Evolutionary conservation across 352 stramenopile species (phyloP), one percentile per base, ranked within the genome.

Genomic region (Pythium plurisporium): DNA sequence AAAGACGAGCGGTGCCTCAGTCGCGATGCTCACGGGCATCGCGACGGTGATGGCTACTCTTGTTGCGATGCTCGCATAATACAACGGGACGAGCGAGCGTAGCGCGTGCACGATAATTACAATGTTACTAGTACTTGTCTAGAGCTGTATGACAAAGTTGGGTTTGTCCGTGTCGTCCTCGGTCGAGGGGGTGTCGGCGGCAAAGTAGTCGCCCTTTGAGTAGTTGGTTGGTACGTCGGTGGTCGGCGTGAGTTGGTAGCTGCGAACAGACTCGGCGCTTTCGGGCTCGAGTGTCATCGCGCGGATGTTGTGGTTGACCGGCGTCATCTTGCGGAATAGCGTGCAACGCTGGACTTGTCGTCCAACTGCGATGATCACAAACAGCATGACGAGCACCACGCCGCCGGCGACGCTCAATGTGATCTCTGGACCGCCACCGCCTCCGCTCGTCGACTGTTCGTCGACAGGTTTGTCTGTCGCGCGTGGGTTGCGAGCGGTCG

Each of bases 341-440:
- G 41, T 52, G 31, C 52, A 60, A 20, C 41, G 41, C 31, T 60
- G 52, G 11, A 60, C 42, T 27, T 60, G 52, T 10, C 52, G 41
- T 0, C 52, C 52, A 33, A 60, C 19, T 26, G 33, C 41, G 25
- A 60, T 60, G 41, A 60, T 60, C 14, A 33, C 9, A 27, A 60
- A 60, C 41, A 60, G 33, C 42, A 53, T 42, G 19, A 36, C 23
- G 15, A 60, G 25, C 27, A 60, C 43, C 5, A 60, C 29, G 23
- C 27, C 52, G 9, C n/a, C 42, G 12, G 41, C 52, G 10, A 60
- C 23, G 25, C 29, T 26, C 3, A 60, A 42, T 23, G 52, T 60
- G 30, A 60, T 53, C 42, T 60, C 52, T 3, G 52, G 42, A 9
- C 41, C 41, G 10, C 52, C 29, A 2, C 27, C 19, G 3, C 26